phyloP scores from a whole-genome alignment of 2,329 filamentous ascomycete species.

The Zymoseptoria brevis region DNA sequence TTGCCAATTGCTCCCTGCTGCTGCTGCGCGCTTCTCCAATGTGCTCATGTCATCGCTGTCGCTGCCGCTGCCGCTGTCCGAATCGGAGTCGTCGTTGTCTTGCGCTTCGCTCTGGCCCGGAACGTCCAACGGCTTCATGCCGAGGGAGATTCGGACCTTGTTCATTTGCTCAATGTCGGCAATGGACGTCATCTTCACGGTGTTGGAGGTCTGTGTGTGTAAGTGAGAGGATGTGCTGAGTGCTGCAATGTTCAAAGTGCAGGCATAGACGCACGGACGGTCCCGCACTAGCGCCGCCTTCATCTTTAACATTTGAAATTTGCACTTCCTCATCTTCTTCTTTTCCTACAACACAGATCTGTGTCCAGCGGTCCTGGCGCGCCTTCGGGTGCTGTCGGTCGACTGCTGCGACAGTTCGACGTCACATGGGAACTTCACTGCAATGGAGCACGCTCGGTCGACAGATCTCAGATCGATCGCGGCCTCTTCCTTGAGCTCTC shows the following conservation, averaged over 20 bases:
- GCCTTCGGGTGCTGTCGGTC: conserved; percentile 53
- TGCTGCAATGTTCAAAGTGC: not conserved
- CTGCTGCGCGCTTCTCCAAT: conserved; percentile 69
- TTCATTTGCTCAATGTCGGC: conserved; percentile 89
- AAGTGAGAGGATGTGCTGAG: not conserved
- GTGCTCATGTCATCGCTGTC: conserved; percentile 69
- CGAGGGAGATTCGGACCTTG: conserved; percentile 79
- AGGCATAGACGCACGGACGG: not conserved
- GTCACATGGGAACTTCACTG: conserved; percentile 63
- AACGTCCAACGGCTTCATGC: conserved; percentile 81
- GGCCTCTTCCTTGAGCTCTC: conserved; percentile 42
- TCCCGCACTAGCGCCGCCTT: conserved; percentile 3
- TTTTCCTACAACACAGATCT: conserved; percentile 58
- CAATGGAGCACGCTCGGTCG: conserved; percentile 82
- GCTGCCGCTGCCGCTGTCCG: conserved; percentile 38
- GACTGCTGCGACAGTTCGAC: conserved; percentile 81
- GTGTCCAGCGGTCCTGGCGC: conserved; percentile 73
- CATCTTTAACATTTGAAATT: not conserved
- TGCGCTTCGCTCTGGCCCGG: conserved; percentile 58
- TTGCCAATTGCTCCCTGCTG: conserved; percentile 67
- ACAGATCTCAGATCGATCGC: conserved; percentile 81
- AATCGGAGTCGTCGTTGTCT: conserved; percentile 46
- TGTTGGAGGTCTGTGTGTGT: conserved; percentile 14
- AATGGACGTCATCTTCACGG: conserved; percentile 21
- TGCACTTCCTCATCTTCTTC: conserved; percentile 25